These are phyloP conservation scores for Acer campestre DNA, from an alignment of 345 rosid species.

Conservation along the genomic window DNA sequence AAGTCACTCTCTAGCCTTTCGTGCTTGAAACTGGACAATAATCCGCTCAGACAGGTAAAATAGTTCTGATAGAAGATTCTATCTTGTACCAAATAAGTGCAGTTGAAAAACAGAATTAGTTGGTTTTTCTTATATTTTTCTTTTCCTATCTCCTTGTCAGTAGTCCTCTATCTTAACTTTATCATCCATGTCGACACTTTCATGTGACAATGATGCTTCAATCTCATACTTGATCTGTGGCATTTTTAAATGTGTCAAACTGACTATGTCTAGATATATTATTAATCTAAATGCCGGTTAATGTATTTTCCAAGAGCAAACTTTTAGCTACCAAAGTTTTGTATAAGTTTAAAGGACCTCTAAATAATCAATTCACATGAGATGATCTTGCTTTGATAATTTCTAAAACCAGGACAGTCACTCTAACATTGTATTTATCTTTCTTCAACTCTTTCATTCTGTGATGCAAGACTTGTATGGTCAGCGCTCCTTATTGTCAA, in stretches of 20 bases:
- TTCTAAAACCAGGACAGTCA: neutral
- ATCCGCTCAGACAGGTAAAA: slow-evolving; percentile 72
- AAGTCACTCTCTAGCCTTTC: slow-evolving; percentile 64
- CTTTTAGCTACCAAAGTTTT: neutral
- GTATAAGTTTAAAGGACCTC: neutral
- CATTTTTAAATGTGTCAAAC: neutral
- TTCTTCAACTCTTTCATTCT: neutral
- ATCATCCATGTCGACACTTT: neutral
- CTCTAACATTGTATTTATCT: neutral
- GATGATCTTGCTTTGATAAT: neutral
- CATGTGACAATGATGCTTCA: neutral
- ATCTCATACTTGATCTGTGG: neutral
- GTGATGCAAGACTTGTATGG: slow-evolving; percentile 3
- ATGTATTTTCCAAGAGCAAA: slow-evolving; percentile 1
- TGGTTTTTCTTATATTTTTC: neutral
- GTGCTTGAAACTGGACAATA: slow-evolving; percentile 83
- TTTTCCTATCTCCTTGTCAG: neutral
- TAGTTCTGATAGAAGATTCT: slow-evolving; percentile 14
- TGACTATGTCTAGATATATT: neutral
- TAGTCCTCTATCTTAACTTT: neutral
- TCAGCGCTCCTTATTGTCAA: neutral
- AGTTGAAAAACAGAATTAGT: slow-evolving; percentile 3
- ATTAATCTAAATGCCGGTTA: neutral
- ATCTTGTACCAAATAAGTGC: neutral
- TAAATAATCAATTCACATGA: neutral